Base-by-base conservation (phyloP, 2,329 filamentous ascomycete species). In the Monosporascus sp. region DNA sequence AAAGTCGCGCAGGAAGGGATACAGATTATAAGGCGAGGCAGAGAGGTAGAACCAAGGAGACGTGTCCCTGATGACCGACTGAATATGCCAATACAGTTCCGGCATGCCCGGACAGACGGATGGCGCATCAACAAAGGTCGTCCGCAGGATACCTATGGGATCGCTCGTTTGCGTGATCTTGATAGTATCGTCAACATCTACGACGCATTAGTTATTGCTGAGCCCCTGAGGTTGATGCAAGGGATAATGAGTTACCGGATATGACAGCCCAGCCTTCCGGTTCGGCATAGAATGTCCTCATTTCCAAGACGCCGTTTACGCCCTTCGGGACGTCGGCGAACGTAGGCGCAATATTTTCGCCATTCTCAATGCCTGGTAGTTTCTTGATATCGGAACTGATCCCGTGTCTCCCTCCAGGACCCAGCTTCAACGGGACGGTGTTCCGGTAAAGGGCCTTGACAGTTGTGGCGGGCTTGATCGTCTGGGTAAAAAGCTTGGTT, bases 141-240 rank as follows among this genome's bases (percentile, higher is more conserved):
- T 87, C 47, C 83, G 80, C 5, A 97, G 75, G 62, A 97, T 93
- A 3, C 90, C 90, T 7, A 88, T 78, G 0, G 90, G 86, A 49
- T 89, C 87, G 44, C 86, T 83, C 0, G 93, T 96, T 68, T 88
- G 78, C 0, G 93, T 97, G 60, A 92, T 76, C 72, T 97, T 97
- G 76, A 97, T 96, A 0, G 92, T 96, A 71, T 97, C 93, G 66
- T 97, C 94, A 60, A 97, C 83, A 63, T 97, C 93, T 86, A 48
- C 36, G 37, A 17, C 15, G 24, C 27, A 48, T 62, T 52, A 62
- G 43, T 11, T 24, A 43, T 18, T 37, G 11, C n/a, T 17, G 4
- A 27, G 20, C 9, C 20, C 20, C 27, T 3, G 1, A 36, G 18
- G 11, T 37, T 20, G 6, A 38, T 38, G 9, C 27, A 37, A 35